Conservation (phyloP, 805 yeast genomes). For the Cyberlindnera mycetangii region DNA sequence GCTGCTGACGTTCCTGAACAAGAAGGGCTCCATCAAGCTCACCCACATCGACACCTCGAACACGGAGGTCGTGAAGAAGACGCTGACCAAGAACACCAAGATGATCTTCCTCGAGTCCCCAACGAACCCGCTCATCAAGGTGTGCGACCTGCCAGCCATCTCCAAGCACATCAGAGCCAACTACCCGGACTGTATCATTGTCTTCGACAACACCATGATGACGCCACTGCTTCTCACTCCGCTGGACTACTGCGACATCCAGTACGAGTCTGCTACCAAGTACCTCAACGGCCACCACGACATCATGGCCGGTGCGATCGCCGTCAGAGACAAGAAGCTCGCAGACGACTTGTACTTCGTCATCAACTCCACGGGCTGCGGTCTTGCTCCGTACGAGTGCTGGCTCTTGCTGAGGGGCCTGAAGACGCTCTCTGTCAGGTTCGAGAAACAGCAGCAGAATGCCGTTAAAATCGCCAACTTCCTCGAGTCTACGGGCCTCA, state of each 20-base stretch:
- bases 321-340: constrained; percentile 58
- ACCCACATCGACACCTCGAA: constrained; percentile 82
- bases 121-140: constrained; percentile 89
- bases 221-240: constrained; percentile 86
- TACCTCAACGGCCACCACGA: constrained; percentile 94
- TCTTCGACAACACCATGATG: constrained; percentile 97
- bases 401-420: constrained; percentile 89
- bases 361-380: constrained; percentile 88
- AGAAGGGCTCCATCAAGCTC: constrained; percentile 61
- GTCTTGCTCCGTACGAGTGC: constrained; percentile 87
- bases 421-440: constrained; percentile 80
- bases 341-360: constrained; percentile 72
- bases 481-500: constrained; percentile 56
- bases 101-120: constrained; percentile 89
- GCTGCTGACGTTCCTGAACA: constrained; percentile 66
- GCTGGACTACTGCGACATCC: constrained; percentile 81
- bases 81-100: constrained; percentile 55
- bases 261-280: constrained; percentile 91
- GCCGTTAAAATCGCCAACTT: constrained; percentile 73
- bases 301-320: constrained; percentile 92
- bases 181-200: constrained; percentile 68
- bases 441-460: constrained; percentile 84
- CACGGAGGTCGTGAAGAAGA: constrained; percentile 54
- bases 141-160: constrained; percentile 73
- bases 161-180: constrained; percentile 61